phyloP scores from a whole-genome alignment of 306 rosid species.

The Hippophae gyantsensis region DNA sequence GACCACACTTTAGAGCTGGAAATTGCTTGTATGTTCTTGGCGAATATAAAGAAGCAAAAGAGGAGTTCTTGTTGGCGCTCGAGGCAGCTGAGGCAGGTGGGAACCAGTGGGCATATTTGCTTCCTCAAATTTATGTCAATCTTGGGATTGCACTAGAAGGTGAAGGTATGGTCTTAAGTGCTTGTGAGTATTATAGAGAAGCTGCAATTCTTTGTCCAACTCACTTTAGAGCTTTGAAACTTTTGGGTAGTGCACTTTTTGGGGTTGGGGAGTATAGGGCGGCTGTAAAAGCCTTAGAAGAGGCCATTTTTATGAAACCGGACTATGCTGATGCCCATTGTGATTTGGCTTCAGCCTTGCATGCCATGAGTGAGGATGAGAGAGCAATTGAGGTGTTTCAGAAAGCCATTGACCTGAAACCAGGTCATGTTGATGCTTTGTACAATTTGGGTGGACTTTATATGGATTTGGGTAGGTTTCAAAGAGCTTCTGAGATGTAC shows the following conservation, averaged over 20 bases:
- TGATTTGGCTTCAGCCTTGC: constrained; percentile 94
- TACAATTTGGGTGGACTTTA: constrained; percentile 94
- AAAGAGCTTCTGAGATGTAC: constrained; percentile 97
- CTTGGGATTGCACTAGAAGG: constrained; percentile 95
- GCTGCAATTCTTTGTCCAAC: constrained; percentile 98
- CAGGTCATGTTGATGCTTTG: constrained; percentile 86
- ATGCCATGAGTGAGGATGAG: constrained; percentile 89
- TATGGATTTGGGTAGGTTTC: constrained; percentile 91
- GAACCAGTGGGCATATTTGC: constrained; percentile 93
- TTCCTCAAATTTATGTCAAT: constrained; percentile 91
- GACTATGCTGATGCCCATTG: constrained; percentile 98
- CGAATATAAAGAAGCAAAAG: constrained; percentile 67
- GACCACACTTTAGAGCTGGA: constrained; percentile 92
- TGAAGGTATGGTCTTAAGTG: constrained; percentile 99
- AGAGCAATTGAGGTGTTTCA: constrained; percentile 92
- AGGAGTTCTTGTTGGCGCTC: constrained; percentile 76
- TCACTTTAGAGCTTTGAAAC: constrained; percentile 93
- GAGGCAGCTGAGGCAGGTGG: constrained; percentile 96
- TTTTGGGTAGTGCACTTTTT: constrained; percentile 89
- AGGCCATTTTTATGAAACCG: constrained; percentile 87
- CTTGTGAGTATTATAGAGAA: constrained; percentile 95
- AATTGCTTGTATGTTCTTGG: constrained; percentile 77
- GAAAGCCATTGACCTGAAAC: constrained; percentile 94
- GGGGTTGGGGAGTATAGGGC: constrained; percentile 98
- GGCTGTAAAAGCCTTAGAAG: constrained; percentile 90